Evolutionary conservation across 305 asterid genomes (phyloP).

Genomic region (Fraxinus sp.): DNA sequence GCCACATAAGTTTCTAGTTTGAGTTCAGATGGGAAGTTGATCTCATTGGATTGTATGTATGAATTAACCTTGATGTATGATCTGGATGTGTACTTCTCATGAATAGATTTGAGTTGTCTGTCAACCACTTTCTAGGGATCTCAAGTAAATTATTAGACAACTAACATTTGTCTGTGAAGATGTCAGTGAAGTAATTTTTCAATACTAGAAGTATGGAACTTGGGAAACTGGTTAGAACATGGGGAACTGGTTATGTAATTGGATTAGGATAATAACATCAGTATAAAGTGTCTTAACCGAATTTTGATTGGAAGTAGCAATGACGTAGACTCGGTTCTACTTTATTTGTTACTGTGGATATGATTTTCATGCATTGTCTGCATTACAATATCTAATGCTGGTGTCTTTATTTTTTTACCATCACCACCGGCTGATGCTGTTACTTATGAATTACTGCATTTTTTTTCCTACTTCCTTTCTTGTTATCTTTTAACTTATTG

Average conservation of each 20-base stretch:
- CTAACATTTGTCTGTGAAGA: background rate
- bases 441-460: background rate
- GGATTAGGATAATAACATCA: background rate
- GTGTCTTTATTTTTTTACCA: background rate
- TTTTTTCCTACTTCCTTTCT: background rate
- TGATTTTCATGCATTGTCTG: background rate
- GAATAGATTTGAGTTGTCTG: background rate
- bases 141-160: background rate
- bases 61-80: background rate
- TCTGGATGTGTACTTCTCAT: background rate
- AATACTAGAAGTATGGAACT: background rate
- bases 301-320: background rate
- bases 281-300: background rate
- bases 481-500: slow-evolving; percentile 12
- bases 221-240: background rate
- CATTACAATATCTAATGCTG: background rate
- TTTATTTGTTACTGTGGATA: background rate
- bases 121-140: background rate
- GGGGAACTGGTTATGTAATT: background rate
- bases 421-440: background rate
- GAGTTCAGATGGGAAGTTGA: background rate
- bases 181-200: background rate
- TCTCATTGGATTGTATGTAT: background rate
- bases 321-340: background rate
- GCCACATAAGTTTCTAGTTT: background rate